These are phyloP conservation scores for Pseudogymnoascus sp. DNA, from an alignment of 2,329 filamentous ascomycete species.

Conservation along the genomic window DNA sequence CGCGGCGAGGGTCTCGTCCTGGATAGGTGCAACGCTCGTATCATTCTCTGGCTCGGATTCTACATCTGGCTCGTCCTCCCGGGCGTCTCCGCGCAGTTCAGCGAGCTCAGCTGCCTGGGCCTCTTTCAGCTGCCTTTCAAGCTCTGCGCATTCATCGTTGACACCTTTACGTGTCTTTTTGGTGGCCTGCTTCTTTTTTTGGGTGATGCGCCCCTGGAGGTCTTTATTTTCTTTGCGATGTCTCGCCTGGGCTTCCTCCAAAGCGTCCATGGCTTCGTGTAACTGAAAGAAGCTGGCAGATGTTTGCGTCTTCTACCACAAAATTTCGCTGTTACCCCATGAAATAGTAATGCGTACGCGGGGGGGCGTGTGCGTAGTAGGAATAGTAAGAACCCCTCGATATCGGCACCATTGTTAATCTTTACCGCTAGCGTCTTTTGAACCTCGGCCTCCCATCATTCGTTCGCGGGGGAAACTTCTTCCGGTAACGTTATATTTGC, in stretches of 20 bases:
- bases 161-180: slow-evolving; percentile 75
- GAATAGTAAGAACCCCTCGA: neutral
- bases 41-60: neutral
- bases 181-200: slow-evolving; percentile 93
- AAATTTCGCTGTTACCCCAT: neutral
- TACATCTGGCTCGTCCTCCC: slow-evolving; percentile 4
- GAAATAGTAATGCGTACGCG: neutral
- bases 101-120: slow-evolving; percentile 55
- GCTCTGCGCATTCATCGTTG: slow-evolving; percentile 64
- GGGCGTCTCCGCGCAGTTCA: slow-evolving; percentile 28
- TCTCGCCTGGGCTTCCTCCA: slow-evolving; percentile 69
- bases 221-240: slow-evolving; percentile 87
- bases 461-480: neutral
- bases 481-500: neutral
- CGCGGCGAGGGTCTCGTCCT: slow-evolving; percentile 15
- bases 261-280: slow-evolving; percentile 35
- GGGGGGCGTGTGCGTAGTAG: neutral
- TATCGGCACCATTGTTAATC: neutral
- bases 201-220: slow-evolving; percentile 74
- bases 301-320: neutral
- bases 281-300: neutral
- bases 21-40: slow-evolving; percentile 10
- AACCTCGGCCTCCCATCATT: neutral
- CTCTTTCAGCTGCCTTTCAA: slow-evolving; percentile 59
- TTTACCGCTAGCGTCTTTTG: neutral